phyloP scores from a whole-genome alignment of 2,329 filamentous ascomycete genomes.

The Rosellinia necatrix region DNA sequence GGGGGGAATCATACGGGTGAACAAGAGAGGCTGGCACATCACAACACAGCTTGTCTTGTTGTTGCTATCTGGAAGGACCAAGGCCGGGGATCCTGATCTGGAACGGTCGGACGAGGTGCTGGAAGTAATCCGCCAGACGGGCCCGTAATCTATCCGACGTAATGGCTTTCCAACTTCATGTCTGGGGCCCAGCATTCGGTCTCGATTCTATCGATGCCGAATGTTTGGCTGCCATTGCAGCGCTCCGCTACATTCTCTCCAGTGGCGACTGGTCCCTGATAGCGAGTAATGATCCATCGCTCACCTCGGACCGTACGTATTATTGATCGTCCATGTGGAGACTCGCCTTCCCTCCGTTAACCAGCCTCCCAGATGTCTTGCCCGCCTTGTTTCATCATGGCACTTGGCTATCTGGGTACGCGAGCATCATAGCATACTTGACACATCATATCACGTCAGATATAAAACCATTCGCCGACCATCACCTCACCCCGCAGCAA shows the following conservation, averaged over 20 bases:
- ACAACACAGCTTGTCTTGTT: too few relatives aligned
- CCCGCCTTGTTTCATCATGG: conserved; percentile 58
- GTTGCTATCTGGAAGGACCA: too few relatives aligned
- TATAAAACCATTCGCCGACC: conserved; percentile 41
- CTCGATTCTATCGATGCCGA: conserved; percentile 90
- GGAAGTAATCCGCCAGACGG: too few relatives aligned
- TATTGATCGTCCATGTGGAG: conserved; percentile 22
- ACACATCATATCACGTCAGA: conserved; percentile 39
- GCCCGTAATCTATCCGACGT: too few relatives aligned
- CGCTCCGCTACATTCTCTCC: conserved; percentile 68
- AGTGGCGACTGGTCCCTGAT: conserved; percentile 69
- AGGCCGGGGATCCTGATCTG: too few relatives aligned
- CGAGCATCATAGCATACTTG: conserved; percentile 64
- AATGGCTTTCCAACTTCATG: conserved; percentile 72
- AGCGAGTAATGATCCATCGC: conserved; percentile 72
- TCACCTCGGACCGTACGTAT: conserved; percentile 71
- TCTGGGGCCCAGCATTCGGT: conserved; percentile 88
- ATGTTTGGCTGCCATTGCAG: conserved; percentile 82
- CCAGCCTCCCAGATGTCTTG: conserved; percentile 52
- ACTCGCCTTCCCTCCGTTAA: conserved; percentile 32
- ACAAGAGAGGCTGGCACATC: too few relatives aligned
- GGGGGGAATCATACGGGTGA: too few relatives aligned
- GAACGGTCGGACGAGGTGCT: too few relatives aligned
- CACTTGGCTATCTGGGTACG: conserved; percentile 64
- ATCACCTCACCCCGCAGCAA: conserved; percentile 45